Evolutionary conservation across 2,329 filamentous ascomycete species (phyloP).

Genomic region (Calcarisporium arbuscula): DNA sequence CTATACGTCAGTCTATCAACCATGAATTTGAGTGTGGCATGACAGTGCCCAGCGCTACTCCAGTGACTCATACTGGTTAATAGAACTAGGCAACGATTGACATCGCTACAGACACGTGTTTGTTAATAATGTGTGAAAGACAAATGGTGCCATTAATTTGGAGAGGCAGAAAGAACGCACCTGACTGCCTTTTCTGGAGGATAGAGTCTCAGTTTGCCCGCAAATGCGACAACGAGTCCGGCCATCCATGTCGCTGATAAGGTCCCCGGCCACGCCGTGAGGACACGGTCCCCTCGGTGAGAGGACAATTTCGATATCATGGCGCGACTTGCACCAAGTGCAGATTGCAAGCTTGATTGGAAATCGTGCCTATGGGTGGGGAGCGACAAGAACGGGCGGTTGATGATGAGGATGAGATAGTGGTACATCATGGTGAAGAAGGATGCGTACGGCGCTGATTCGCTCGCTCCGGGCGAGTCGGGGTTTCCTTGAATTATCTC

Average conservation of each 20-base stretch:
- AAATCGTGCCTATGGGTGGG: constrained; percentile 20
- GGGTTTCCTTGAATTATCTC: constrained; percentile 11
- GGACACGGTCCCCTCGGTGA: constrained; percentile 10
- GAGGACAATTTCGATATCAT: constrained; percentile 19
- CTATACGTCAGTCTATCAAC: too few species aligned
- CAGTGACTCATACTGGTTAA: too few species aligned
- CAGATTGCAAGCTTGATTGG: constrained; percentile 22
- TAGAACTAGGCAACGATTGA: too few species aligned
- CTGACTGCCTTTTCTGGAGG: too few species aligned
- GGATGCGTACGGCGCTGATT: constrained; percentile 4
- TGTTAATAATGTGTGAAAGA: too few species aligned
- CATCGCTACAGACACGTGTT: too few species aligned
- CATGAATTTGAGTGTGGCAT: too few species aligned
- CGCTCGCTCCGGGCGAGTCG: background rate
- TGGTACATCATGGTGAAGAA: constrained; percentile 26
- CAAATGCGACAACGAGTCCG: constrained; percentile 28
- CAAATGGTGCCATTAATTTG: too few species aligned
- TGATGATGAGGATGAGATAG: constrained; percentile 24
- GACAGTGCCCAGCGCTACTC: too few species aligned
- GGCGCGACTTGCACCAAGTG: constrained; percentile 19
- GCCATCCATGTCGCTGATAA: constrained; percentile 30
- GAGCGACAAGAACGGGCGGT: constrained; percentile 27
- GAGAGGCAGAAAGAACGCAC: too few species aligned
- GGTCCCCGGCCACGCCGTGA: constrained; percentile 27
- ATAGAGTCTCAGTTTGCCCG: too few species aligned